phyloP scores from a whole-genome alignment of 768 basidiomycete species.

The Butyriboletus loyo region DNA sequence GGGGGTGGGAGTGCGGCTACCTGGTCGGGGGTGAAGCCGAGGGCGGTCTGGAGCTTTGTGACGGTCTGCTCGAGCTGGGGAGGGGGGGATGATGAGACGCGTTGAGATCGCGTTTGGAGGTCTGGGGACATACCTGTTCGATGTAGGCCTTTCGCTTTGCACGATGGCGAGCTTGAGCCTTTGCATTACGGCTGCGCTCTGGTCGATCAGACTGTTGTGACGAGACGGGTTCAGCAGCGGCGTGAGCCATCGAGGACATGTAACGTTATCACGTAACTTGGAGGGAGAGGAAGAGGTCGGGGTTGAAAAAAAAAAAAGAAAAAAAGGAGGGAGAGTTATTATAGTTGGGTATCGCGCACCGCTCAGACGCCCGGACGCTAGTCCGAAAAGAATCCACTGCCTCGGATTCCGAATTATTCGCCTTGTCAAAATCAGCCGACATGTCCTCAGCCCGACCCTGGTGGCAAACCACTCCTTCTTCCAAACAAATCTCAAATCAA shows the following conservation, averaged over 20 bases:
- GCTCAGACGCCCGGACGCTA: constrained; percentile 27
- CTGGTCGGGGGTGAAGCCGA: constrained; percentile 72
- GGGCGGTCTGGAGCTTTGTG: constrained; percentile 74
- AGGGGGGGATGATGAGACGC: constrained; percentile 2
- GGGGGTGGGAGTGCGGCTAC: constrained; percentile 71
- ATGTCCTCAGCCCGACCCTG: constrained; percentile 33
- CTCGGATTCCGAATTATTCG: constrained; percentile 51
- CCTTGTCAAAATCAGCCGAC: constrained; percentile 40
- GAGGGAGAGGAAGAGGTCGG: constrained; percentile 45
- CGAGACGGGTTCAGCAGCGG: constrained; percentile 43
- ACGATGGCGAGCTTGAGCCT: constrained; percentile 85
- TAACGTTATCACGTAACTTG: constrained; percentile 44
- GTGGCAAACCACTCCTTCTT: constrained; percentile 29
- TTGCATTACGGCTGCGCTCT: constrained; percentile 83
- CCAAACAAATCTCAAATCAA: constrained; percentile 30
- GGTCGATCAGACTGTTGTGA: constrained; percentile 55
- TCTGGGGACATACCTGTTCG: constrained; percentile 62
- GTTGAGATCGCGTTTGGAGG: constrained; percentile 8
- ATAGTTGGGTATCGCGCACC: constrained; percentile 26
- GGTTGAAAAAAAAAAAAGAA: constrained; percentile 45
- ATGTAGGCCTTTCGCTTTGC: constrained; percentile 94
- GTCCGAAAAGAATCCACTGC: constrained; percentile 29
- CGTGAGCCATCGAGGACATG: constrained; percentile 57
- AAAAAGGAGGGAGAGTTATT: constrained; percentile 32
- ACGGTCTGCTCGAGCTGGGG: constrained; percentile 79